phyloP scores from a whole-genome alignment of 2,329 filamentous ascomycete species.

The Fusarium miscanthi region DNA sequence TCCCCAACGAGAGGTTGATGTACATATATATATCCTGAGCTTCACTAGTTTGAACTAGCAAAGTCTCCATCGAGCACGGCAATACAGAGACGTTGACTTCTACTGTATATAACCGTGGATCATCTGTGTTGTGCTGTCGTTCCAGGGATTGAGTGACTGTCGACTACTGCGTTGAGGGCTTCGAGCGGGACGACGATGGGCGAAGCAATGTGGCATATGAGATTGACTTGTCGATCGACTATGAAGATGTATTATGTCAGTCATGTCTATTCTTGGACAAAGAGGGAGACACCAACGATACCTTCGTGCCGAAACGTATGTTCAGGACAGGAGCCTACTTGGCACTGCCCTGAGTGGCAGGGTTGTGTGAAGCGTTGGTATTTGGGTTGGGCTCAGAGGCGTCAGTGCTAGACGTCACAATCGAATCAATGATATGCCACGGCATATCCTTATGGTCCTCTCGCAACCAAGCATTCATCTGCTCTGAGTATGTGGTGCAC shows the following conservation, averaged over 20 bases:
- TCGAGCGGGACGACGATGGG: fast-evolving
- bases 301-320: not conserved
- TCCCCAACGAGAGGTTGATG: not conserved
- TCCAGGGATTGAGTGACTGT: fast-evolving
- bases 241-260: not conserved
- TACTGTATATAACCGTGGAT: fast-evolving
- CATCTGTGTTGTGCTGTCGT: not conserved
- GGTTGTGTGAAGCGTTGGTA: not conserved
- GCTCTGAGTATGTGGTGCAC: not conserved
- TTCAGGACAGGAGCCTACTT: not conserved
- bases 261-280: fast-evolving
- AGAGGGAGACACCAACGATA: fast-evolving
- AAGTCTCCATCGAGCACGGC: fast-evolving
- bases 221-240: fast-evolving
- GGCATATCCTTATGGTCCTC: slow-evolving; percentile 8
- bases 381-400: fast-evolving
- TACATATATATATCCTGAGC: not conserved
- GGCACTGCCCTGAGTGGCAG: slow-evolving; percentile 5
- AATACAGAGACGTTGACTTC: not conserved
- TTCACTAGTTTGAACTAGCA: fast-evolving
- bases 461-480: slow-evolving; percentile 4
- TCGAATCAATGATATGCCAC: not conserved
- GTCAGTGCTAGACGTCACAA: not conserved
- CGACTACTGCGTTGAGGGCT: too few species aligned
- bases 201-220: fast-evolving